phyloP scores from a whole-genome alignment of 352 stramenopile species.

The Phytophthora pseudosyringae region DNA sequence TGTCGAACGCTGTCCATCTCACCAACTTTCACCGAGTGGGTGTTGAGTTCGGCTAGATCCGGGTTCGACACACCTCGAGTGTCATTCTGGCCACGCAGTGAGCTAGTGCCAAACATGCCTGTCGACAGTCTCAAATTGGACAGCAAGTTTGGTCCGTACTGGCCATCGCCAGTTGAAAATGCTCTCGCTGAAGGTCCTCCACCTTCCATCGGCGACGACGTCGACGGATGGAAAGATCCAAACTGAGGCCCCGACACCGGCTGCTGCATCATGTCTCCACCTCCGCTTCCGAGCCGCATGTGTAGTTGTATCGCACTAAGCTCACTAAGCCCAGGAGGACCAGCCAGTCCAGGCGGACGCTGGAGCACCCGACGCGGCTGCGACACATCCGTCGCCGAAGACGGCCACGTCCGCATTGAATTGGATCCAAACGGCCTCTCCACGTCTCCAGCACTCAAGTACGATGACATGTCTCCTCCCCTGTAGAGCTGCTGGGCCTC shows the following conservation, averaged over 20 bases:
- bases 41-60: slow-evolving; percentile 71
- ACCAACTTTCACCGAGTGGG: slow-evolving; percentile 64
- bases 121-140: slow-evolving; percentile 34
- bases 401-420: slow-evolving; percentile 21
- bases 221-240: slow-evolving; percentile 18
- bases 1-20: slow-evolving; percentile 35
- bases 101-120: slow-evolving; percentile 32
- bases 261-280: slow-evolving; percentile 23
- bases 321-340: slow-evolving; percentile 36
- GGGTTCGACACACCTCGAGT: slow-evolving; percentile 46
- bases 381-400: slow-evolving; percentile 7
- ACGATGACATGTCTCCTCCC: slow-evolving; percentile 17
- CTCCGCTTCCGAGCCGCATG: slow-evolving; percentile 9
- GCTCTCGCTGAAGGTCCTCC: slow-evolving; percentile 7
- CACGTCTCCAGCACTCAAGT: slow-evolving; percentile 17
- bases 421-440: slow-evolving; percentile 11
- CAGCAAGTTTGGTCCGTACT: slow-evolving; percentile 40
- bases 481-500: slow-evolving; percentile 29
- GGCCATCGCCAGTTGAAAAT: slow-evolving; percentile 28
- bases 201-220: slow-evolving; percentile 15
- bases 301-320: slow-evolving; percentile 10
- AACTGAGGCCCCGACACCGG: slow-evolving; percentile 15
- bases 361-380: slow-evolving; percentile 53
- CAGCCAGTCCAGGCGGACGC: slow-evolving; percentile 51
- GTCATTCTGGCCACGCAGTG: slow-evolving; percentile 8